These are phyloP conservation scores for Pichia sp. DNA, from an alignment of 1,139 yeast genomes.

Conservation along the genomic window DNA sequence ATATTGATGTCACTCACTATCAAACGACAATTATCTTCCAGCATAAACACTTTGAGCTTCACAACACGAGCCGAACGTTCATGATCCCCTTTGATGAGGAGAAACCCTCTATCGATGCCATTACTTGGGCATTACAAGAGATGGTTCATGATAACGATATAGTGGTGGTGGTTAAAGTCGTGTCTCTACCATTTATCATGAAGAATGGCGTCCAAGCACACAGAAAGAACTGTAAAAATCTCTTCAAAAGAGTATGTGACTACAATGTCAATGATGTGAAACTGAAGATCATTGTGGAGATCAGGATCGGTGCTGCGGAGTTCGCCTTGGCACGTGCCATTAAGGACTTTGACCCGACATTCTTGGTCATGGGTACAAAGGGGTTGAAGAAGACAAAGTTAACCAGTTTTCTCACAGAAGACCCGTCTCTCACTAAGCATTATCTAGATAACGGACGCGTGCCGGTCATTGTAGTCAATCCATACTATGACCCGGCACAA, in stretches of 20 bases:
- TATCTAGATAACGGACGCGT: conserved; percentile 61
- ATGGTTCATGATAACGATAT: conserved; percentile 61
- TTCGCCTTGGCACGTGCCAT: conserved; percentile 47
- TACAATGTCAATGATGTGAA: conserved; percentile 43
- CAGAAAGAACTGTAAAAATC: conserved; percentile 46
- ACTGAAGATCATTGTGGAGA: conserved; percentile 41
- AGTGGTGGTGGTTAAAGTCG: conserved; percentile 52
- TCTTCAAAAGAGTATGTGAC: conserved; percentile 45
- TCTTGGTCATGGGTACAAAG: conserved; percentile 61
- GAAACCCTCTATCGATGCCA: conserved; percentile 49
- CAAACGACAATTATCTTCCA: conserved; percentile 34
- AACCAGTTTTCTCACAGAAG: conserved; percentile 36
- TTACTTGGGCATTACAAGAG: conserved; percentile 62
- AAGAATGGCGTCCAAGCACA: conserved; percentile 30
- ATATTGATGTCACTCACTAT: conserved; percentile 15
- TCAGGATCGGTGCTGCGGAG: conserved; percentile 56
- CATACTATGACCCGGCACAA: conserved; percentile 36
- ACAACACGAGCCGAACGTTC: conserved; percentile 54
- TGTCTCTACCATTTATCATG: conserved; percentile 37
- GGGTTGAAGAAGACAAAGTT: conserved; percentile 38
- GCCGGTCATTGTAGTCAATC: conserved; percentile 64
- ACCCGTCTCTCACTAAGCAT: conserved; percentile 47
- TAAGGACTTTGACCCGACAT: conserved; percentile 55
- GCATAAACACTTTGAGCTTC: conserved; percentile 47
- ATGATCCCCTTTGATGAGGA: conserved; percentile 57